Evolutionary conservation across 306 rosid species (phyloP).

Genomic region (Macrotyloma uniflorum): DNA sequence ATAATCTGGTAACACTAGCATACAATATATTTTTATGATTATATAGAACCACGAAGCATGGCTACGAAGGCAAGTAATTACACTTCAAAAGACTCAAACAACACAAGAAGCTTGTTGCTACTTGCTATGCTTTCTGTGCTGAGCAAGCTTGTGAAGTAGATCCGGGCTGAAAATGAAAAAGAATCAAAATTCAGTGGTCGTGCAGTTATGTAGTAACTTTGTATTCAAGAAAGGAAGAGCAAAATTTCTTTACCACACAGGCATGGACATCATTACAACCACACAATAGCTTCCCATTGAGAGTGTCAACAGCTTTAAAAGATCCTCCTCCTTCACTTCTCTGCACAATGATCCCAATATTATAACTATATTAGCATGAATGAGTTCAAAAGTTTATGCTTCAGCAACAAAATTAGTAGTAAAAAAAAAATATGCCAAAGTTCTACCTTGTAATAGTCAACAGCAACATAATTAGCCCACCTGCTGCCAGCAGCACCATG

Average conservation of each 20-base stretch:
- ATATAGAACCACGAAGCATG: neutral
- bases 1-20: neutral
- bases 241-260: slow-evolving; percentile 48
- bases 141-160: slow-evolving; percentile 54
- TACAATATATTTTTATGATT: neutral
- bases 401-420: neutral
- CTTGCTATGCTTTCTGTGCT: neutral
- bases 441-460: slow-evolving; percentile 72
- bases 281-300: slow-evolving; percentile 74
- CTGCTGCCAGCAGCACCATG: slow-evolving; percentile 12
- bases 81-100: neutral
- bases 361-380: neutral
- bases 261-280: slow-evolving; percentile 64
- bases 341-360: slow-evolving; percentile 43
- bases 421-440: neutral
- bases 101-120: neutral
- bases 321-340: slow-evolving; percentile 80
- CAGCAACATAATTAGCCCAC: slow-evolving; percentile 48
- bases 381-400: neutral
- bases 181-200: neutral
- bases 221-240: neutral
- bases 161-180: slow-evolving; percentile 49
- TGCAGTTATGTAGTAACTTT: too few species aligned
- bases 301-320: slow-evolving; percentile 66
- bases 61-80: neutral